These are phyloP conservation scores for Gynostemma pentaphyllum DNA, from an alignment of 306 rosid genomes.

Conservation along the genomic window DNA sequence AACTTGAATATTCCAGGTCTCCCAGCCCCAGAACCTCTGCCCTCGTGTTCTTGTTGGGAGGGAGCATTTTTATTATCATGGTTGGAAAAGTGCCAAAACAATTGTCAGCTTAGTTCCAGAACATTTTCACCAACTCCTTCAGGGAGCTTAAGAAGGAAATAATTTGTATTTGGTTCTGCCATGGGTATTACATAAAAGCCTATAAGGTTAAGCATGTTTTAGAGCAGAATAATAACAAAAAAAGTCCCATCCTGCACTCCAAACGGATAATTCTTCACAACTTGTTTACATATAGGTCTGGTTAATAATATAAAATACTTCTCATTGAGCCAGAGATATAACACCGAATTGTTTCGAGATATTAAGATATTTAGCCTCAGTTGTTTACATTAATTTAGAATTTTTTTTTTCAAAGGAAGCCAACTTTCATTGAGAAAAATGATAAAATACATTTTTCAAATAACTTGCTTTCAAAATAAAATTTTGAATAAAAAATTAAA, in stretches of 20 bases:
- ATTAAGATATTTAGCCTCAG: background rate
- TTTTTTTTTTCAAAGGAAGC: too few relatives aligned
- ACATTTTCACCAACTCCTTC: background rate
- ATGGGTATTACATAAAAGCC: too few relatives aligned
- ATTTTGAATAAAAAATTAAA: background rate
- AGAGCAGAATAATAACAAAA: background rate
- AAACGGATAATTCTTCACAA: too few relatives aligned
- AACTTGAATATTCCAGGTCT: background rate
- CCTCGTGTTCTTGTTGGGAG: background rate
- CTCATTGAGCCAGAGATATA: too few relatives aligned
- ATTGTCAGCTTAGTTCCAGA: background rate
- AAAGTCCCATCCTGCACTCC: background rate
- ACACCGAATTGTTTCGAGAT: too few relatives aligned
- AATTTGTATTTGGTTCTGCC: background rate
- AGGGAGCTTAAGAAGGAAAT: background rate
- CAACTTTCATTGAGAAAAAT: too few relatives aligned
- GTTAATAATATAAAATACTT: too few relatives aligned
- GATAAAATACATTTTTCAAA: background rate
- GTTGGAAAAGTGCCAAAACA: background rate
- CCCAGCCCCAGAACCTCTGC: background rate
- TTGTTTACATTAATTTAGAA: background rate
- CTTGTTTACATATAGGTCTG: too few relatives aligned
- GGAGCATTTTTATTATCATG: background rate
- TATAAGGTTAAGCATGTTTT: background rate
- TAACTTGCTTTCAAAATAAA: background rate